These are phyloP conservation scores for Apiotrichum domesticum DNA, from an alignment of 1,284 basidiomycete genomes.

Conservation along the genomic window DNA sequence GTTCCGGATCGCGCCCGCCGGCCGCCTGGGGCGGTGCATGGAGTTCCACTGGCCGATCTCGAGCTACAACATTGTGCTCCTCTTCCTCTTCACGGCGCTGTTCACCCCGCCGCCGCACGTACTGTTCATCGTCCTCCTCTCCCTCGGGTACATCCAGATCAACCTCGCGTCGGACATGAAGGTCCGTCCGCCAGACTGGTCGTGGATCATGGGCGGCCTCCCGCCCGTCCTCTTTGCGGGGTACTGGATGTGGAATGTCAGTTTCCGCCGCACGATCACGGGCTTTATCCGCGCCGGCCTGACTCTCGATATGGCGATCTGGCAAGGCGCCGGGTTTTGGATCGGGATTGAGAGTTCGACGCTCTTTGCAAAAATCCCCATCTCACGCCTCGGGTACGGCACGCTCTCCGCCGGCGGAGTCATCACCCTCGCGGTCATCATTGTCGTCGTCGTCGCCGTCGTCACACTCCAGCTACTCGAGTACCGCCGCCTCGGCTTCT, in stretches of 20 bases:
- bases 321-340: slow-evolving; percentile 43
- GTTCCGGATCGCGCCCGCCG: slow-evolving; percentile 17
- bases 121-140: slow-evolving; percentile 24
- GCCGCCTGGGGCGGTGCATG: slow-evolving; percentile 16
- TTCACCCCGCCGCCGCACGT: slow-evolving; percentile 27
- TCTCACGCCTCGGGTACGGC: slow-evolving; percentile 35
- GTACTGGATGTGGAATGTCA: slow-evolving; percentile 37
- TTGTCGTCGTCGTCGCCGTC: slow-evolving; percentile 24
- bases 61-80: slow-evolving; percentile 31
- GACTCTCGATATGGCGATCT: slow-evolving; percentile 32
- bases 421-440: slow-evolving; percentile 24
- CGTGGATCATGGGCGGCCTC: slow-evolving; percentile 24
- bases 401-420: slow-evolving; percentile 26
- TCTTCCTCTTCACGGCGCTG: slow-evolving; percentile 30
- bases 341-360: slow-evolving; percentile 39
- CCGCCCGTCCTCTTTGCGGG: slow-evolving; percentile 25
- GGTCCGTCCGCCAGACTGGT: slow-evolving; percentile 31
- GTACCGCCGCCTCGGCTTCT: slow-evolving; percentile 28
- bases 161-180: slow-evolving; percentile 29
- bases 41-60: slow-evolving; percentile 38
- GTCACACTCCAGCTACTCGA: slow-evolving; percentile 31
- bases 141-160: slow-evolving; percentile 38
- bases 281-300: slow-evolving; percentile 25
- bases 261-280: slow-evolving; percentile 27
- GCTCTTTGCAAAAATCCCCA: slow-evolving; percentile 37